A percentile compares a stretch with the other conserved stretches of the same genome.
These are phyloP conservation scores for Cryptosporidium sp. DNA, from an alignment of 169 alveolate species.

Conservation along the genomic window DNA sequence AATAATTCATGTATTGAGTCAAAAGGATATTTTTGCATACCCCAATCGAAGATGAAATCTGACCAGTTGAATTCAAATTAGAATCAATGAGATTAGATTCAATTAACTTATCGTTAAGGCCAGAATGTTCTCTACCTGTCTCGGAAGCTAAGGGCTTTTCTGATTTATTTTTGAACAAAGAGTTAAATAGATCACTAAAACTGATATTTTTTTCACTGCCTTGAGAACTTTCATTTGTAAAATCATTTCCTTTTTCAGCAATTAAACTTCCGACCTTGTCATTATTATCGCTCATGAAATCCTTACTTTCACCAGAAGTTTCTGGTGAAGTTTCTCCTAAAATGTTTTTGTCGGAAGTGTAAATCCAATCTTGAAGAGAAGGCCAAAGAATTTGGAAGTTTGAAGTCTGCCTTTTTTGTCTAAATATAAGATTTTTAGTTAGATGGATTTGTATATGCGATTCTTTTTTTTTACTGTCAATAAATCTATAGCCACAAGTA, in stretches of 20 bases:
- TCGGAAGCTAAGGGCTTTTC: not conserved
- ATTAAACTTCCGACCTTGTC: not conserved
- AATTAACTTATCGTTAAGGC: not conserved
- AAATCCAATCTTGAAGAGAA: constrained; percentile 58
- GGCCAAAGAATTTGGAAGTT: constrained; percentile 62
- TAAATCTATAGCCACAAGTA: constrained; percentile 68
- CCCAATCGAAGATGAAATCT: not conserved
- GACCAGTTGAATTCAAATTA: not conserved
- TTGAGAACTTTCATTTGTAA: constrained; percentile 19
- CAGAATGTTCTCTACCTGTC: not conserved
- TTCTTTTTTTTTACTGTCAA: constrained; percentile 61
- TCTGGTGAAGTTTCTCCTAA: not conserved
- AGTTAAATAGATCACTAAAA: constrained; percentile 27
- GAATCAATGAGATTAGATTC: not conserved
- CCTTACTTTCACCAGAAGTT: constrained; percentile 10
- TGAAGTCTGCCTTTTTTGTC: constrained; percentile 50
- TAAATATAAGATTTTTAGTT: constrained; percentile 60
- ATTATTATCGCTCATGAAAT: constrained; percentile 13
- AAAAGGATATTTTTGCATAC: not conserved
- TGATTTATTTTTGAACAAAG: not conserved
- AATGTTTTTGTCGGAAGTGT: constrained; percentile 4
- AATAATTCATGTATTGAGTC: constrained; percentile 24
- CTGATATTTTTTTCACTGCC: not conserved
- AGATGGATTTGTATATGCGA: constrained; percentile 69
- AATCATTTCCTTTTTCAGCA: not conserved